These are phyloP conservation scores for Marasmius oreades DNA, from an alignment of 1,284 basidiomycete genomes.

Conservation along the genomic window DNA sequence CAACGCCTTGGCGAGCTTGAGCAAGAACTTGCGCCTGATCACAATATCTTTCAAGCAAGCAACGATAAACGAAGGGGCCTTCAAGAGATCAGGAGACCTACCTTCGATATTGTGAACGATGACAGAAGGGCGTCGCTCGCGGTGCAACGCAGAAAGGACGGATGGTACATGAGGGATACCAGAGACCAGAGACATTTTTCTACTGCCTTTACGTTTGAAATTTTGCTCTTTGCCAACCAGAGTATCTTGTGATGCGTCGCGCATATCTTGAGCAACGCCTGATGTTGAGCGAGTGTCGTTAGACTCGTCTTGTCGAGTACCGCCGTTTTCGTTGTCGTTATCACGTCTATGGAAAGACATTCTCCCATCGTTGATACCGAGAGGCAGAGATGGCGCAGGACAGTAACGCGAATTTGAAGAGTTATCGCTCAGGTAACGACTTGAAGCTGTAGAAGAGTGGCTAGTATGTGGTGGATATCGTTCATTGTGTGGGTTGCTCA, in stretches of 20 bases:
- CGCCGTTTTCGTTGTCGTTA: conserved; percentile 13
- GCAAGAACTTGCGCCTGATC: conserved; percentile 69
- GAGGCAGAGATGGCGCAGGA: not conserved
- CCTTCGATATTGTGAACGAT: conserved; percentile 36
- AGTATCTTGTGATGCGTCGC: conserved; percentile 6
- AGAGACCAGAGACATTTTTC: conserved; percentile 8
- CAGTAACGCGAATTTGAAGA: not conserved
- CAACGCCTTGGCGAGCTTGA: conserved; percentile 78
- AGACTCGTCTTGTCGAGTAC: conserved; percentile 1
- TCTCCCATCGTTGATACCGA: no score
- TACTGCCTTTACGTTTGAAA: not conserved
- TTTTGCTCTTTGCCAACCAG: conserved; percentile 4
- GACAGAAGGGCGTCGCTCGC: conserved; percentile 22
- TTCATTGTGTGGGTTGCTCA: not conserved
- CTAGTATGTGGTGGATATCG: not conserved
- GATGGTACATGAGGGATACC: conserved; percentile 8
- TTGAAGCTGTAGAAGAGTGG: not conserved
- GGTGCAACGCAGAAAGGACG: conserved; percentile 12
- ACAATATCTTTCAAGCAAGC: conserved; percentile 44
- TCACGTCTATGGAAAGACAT: conserved; percentile 6
- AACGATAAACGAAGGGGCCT: not conserved
- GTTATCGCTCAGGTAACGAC: not conserved
- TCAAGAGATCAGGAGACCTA: conserved; percentile 13
- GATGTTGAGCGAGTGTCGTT: conserved; percentile 5
- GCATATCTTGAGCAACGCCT: not conserved